Percentiles rank a stretch among this genome's conserved stretches.
phyloP scores from a whole-genome alignment of 306 rosid species.

The Cicer yamashitae region DNA sequence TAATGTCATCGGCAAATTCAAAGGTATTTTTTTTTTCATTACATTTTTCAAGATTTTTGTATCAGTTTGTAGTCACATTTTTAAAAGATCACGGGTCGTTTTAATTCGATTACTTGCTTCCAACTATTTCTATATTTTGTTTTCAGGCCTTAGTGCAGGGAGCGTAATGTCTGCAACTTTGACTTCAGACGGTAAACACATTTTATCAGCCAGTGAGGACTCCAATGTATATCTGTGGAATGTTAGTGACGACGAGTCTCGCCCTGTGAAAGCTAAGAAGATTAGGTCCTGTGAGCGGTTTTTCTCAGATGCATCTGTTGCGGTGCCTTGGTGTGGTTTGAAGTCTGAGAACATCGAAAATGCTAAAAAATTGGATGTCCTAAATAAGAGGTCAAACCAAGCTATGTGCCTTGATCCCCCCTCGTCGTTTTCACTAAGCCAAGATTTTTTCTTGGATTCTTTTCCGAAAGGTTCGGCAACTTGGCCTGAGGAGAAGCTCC shows the following conservation, averaged over 20 bases:
- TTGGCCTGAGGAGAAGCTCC: slow-evolving; percentile 99
- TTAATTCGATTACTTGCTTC: too few species aligned
- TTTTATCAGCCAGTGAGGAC: slow-evolving; percentile 86
- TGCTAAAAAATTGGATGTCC: slow-evolving; percentile 46
- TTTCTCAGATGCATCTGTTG: slow-evolving; percentile 58
- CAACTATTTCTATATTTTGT: slow-evolving; percentile 38
- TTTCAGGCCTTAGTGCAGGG: slow-evolving; percentile 67
- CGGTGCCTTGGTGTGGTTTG: slow-evolving; percentile 65
- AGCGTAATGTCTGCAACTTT: slow-evolving; percentile 68
- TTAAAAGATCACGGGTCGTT: neutral
- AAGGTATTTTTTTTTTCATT: slow-evolving; percentile 58
- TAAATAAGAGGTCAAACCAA: slow-evolving; percentile 51
- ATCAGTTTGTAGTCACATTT: neutral
- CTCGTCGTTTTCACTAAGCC: slow-evolving; percentile 67
- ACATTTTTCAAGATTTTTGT: neutral
- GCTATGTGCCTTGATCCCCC: slow-evolving; percentile 55
- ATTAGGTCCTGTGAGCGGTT: slow-evolving; percentile 61
- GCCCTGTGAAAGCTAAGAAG: slow-evolving; percentile 48
- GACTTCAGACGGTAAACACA: slow-evolving; percentile 90
- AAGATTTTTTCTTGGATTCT: slow-evolving; percentile 72
- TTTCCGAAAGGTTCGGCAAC: slow-evolving; percentile 91
- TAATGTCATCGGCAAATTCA: slow-evolving; percentile 75
- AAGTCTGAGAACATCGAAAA: slow-evolving; percentile 50
- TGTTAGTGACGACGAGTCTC: slow-evolving; percentile 50
- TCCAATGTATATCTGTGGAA: slow-evolving; percentile 89